phyloP scores from a whole-genome alignment of 2,329 filamentous ascomycete genomes.

The Colletotrichum scovillei region DNA sequence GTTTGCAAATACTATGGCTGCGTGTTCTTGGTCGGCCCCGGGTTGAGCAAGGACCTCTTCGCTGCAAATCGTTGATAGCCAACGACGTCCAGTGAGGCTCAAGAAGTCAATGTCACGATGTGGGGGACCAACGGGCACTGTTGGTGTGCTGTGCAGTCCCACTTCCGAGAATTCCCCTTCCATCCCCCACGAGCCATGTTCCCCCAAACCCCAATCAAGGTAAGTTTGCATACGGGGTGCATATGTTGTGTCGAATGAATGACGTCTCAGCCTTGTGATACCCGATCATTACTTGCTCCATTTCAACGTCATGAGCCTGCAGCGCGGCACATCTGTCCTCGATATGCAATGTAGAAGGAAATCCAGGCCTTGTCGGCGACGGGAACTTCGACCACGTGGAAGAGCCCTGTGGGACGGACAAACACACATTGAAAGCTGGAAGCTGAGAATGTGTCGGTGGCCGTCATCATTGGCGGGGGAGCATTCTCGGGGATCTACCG shows the following conservation, averaged over 20 bases:
- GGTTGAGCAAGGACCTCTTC: neutral
- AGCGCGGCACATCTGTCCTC: neutral
- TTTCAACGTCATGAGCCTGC: constrained; percentile 20
- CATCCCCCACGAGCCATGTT: constrained; percentile 32
- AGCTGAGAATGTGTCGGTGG: neutral
- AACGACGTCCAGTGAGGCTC: constrained; percentile 27
- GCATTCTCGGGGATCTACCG: constrained; percentile 4
- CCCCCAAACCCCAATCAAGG: constrained; percentile 35
- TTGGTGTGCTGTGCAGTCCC: constrained; percentile 30
- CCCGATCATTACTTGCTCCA: constrained; percentile 20
- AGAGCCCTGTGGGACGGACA: constrained; percentile 4
- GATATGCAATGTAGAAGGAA: neutral
- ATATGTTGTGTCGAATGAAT: constrained; percentile 36
- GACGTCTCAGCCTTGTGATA: constrained; percentile 44
- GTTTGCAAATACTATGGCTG: neutral
- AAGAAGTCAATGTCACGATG: constrained; percentile 27
- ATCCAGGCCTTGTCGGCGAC: constrained; percentile 4
- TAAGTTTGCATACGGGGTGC: constrained; percentile 36
- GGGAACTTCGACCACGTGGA: constrained; percentile 1
- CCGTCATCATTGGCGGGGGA: constrained; percentile 24
- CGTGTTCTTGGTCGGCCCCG: neutral
- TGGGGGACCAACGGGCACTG: constrained; percentile 33
- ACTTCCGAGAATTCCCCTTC: constrained; percentile 17
- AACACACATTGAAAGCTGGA: neutral
- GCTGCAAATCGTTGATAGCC: neutral